These are phyloP conservation scores for Xylaria telfairii DNA, from an alignment of 495 filamentous ascomycete genomes.

Conservation along the genomic window DNA sequence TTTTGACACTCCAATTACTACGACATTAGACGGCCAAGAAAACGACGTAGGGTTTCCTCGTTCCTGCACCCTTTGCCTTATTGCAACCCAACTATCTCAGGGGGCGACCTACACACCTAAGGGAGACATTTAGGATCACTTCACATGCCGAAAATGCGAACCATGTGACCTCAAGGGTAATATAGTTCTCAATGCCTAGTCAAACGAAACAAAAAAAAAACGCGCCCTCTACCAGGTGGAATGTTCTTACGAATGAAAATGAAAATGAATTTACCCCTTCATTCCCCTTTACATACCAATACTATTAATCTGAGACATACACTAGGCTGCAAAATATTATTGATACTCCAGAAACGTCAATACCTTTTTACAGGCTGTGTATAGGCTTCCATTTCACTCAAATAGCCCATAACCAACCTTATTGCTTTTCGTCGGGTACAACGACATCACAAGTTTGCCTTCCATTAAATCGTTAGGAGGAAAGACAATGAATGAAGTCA, in stretches of 20 bases:
- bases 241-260: neutral
- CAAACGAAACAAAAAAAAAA: neutral
- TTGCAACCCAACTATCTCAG: neutral
- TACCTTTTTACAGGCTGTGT: neutral
- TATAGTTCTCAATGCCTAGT: neutral
- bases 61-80: neutral
- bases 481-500: neutral
- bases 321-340: neutral
- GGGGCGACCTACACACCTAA: neutral
- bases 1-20: neutral
- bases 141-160: neutral
- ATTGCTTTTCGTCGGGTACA: neutral
- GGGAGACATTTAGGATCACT: neutral
- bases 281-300: neutral
- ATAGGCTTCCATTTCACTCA: neutral
- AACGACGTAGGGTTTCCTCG: neutral
- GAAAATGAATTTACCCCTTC: neutral
- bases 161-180: neutral
- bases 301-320: neutral
- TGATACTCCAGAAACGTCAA: neutral
- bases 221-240: neutral
- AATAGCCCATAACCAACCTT: neutral
- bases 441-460: neutral
- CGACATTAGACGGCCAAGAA: constrained; percentile 7
- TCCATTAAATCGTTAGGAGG: neutral